Evolutionary conservation across 805 yeast genomes (phyloP), one percentile per base, ranked within the genome.

Genomic region (Millerozyma miso): DNA sequence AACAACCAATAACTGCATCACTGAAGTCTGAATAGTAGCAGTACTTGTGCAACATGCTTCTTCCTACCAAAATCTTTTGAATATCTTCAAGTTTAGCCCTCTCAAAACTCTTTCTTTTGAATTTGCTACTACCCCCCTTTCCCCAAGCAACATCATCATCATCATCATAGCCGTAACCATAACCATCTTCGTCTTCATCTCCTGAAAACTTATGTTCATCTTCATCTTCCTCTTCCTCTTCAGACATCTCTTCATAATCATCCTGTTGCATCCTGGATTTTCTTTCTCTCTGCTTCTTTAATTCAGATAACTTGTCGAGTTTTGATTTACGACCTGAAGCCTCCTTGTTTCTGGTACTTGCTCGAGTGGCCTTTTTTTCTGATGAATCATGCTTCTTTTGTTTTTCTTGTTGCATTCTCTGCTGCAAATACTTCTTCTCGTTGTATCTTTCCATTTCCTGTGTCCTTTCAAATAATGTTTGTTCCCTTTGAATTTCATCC

Each of bases 401-500:
- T 56, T 71, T 79, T 10, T 23, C 29, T 10, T 23, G 6, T 10
- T 23, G 29, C 53, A 88, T 84, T 65, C 98, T 84, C 59, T 88
- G 83, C 20, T 86, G 88, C 55, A 95, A 79, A 54, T 85, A 82
- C 60, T 79, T 78, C 58, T 88, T 80, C 66, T 93, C 98, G 46
- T 86, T 82, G 65, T 74, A 90, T 51, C 85, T 81, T 62, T 91
- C 96, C 81, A 88, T 79, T 48, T 87, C 95, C 65, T 89, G 97
- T 6, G 88, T 79, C 64, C 99, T 87, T 43, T 91, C 98, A 54
- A 88, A 93, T 43, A 93, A 75, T 43, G 89, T 79, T 53, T 85
- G 83, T 69, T 93, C 99, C 57, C 98, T 84, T 56, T 87, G 87
- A 62, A 93, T 79, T 71, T 93, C 99, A 43, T 91, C 95, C 81